A percentile compares a stretch with the other conserved stretches of the same genome.
phyloP scores from a whole-genome alignment of 352 stramenopile species.

The Blastocystis sp. region DNA sequence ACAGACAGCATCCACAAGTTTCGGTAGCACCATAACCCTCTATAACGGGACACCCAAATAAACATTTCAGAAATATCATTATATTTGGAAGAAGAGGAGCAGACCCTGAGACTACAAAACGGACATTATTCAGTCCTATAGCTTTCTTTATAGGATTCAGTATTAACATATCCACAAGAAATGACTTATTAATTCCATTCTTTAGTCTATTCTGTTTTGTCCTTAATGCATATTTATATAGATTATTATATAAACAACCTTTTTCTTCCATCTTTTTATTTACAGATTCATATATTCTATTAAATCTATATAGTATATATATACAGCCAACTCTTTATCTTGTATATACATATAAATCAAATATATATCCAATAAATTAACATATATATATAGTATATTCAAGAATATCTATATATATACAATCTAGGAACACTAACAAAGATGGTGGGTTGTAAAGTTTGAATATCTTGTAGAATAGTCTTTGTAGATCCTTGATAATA shows the following conservation, averaged over 20 bases:
- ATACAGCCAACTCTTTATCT: constrained; percentile 41
- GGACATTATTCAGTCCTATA: constrained; percentile 1
- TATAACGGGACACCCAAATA: constrained; percentile 10
- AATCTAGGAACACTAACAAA: no score
- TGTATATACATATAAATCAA: no score
- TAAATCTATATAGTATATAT: constrained; percentile 17
- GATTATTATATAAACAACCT: constrained; percentile 51
- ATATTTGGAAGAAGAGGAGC: constrained; percentile 6
- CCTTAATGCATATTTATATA: constrained; percentile 53
- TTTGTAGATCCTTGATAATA: no score
- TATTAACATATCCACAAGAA: constrained; percentile 9
- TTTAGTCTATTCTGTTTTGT: constrained; percentile 50
- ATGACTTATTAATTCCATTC: constrained; percentile 50
- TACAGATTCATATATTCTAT: constrained; percentile 18
- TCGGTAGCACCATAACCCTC: constrained; percentile 23
- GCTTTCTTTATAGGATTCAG: not conserved
- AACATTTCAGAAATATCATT: constrained; percentile 4
- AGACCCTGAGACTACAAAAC: constrained; percentile 5
- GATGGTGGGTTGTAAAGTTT: no score
- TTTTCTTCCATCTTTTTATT: constrained; percentile 41
- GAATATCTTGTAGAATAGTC: no score
- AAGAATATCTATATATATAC: constrained; percentile 43
- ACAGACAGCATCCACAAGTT: not conserved
- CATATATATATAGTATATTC: no score
- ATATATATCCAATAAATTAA: constrained; percentile 46